Conservation (phyloP, 2,329 filamentous ascomycete species). For the Aspergillus sp. region DNA sequence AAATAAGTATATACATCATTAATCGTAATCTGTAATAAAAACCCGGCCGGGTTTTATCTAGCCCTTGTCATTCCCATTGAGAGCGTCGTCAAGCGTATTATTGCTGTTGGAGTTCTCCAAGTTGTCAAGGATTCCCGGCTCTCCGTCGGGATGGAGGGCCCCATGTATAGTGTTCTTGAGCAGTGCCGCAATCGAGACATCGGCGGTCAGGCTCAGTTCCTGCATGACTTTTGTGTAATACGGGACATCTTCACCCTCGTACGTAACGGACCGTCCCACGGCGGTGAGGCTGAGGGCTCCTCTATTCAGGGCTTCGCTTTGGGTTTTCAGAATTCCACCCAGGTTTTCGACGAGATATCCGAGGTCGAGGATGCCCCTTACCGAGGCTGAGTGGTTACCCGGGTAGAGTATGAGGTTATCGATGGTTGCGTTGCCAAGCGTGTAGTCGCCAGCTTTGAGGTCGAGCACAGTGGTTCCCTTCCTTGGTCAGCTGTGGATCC, state of each 20-base stretch:
- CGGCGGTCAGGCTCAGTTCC: slow-evolving; percentile 29
- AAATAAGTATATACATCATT: slow-evolving; percentile 4
- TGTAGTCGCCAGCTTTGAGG: slow-evolving; percentile 48
- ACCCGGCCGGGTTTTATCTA: neutral
- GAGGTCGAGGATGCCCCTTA: slow-evolving; percentile 52
- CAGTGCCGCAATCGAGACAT: slow-evolving; percentile 26
- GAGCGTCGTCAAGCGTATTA: slow-evolving; percentile 1
- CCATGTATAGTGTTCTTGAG: slow-evolving; percentile 32
- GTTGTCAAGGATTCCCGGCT: slow-evolving; percentile 15
- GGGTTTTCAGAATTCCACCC: slow-evolving; percentile 23
- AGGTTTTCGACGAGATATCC: slow-evolving; percentile 32
- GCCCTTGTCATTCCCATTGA: no score
- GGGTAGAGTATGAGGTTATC: slow-evolving; percentile 53
- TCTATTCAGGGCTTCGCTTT: slow-evolving; percentile 24
- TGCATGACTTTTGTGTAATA: slow-evolving; percentile 38
- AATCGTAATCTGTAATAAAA: neutral
- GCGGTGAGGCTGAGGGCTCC: slow-evolving; percentile 31
- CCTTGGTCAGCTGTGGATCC: neutral
- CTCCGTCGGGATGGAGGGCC: slow-evolving; percentile 17
- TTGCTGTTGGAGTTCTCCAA: slow-evolving; percentile 12
- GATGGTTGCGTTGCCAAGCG: slow-evolving; percentile 53
- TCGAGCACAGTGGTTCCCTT: slow-evolving; percentile 55
- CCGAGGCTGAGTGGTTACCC: slow-evolving; percentile 52
- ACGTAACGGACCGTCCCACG: slow-evolving; percentile 27
- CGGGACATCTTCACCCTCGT: slow-evolving; percentile 31